These are phyloP conservation scores for Naganishia friedmannii DNA, from an alignment of 768 basidiomycete genomes.

Conservation along the genomic window DNA sequence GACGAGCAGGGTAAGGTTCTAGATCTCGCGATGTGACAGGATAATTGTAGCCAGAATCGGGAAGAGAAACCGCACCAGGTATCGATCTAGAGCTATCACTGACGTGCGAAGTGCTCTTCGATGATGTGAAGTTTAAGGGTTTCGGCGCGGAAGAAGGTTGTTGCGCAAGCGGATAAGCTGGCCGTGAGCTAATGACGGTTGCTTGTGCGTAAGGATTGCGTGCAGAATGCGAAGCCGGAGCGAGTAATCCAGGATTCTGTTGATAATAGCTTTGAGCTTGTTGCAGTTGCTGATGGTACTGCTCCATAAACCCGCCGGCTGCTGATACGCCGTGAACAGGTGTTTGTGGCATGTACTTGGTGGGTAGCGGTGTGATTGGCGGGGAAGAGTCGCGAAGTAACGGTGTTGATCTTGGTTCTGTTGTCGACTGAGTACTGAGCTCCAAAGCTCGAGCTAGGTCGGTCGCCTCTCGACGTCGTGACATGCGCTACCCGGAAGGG, in stretches of 20 bases:
- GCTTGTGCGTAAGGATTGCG: background rate
- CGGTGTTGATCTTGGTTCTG: slow-evolving; percentile 7
- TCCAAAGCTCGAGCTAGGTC: slow-evolving; percentile 21
- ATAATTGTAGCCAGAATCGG: slow-evolving; percentile 3
- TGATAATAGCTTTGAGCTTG: slow-evolving; percentile 25
- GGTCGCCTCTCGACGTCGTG: slow-evolving; percentile 16
- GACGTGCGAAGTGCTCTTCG: slow-evolving; percentile 8
- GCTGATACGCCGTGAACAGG: background rate
- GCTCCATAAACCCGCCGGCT: slow-evolving; percentile 17
- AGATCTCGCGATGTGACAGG: background rate
- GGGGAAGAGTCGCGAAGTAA: slow-evolving; percentile 11
- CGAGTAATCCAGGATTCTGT: slow-evolving; percentile 13
- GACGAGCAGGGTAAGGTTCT: slow-evolving; percentile 2
- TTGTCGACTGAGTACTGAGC: slow-evolving; percentile 17
- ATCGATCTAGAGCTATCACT: slow-evolving; percentile 17
- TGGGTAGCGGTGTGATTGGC: slow-evolving; percentile 10
- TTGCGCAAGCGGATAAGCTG: background rate
- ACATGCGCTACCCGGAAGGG: slow-evolving; percentile 14
- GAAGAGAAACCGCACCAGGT: slow-evolving; percentile 2
- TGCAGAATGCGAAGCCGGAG: slow-evolving; percentile 6
- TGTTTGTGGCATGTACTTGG: slow-evolving; percentile 10
- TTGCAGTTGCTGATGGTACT: slow-evolving; percentile 23
- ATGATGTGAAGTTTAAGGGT: background rate
- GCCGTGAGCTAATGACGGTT: background rate
- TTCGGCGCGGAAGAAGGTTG: background rate